These are phyloP conservation scores for Argentina anserina DNA, from an alignment of 306 rosid species.

Conservation along the genomic window DNA sequence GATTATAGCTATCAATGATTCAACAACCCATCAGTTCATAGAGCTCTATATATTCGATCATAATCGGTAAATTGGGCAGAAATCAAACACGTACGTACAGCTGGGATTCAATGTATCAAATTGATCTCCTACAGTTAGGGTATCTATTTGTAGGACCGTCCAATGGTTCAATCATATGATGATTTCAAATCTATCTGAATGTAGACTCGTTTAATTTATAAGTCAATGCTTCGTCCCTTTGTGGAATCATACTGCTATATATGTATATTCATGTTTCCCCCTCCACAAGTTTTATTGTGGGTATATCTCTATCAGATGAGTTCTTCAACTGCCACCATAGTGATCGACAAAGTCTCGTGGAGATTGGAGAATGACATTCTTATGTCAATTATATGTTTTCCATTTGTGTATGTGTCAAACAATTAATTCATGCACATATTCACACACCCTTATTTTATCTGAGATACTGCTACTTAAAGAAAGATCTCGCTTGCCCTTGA, in stretches of 20 bases:
- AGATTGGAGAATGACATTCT: slow-evolving; percentile 2
- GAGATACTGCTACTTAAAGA: too few relatives aligned
- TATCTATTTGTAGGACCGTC: background rate
- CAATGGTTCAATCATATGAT: background rate
- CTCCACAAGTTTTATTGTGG: slow-evolving; percentile 4
- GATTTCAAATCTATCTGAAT: background rate
- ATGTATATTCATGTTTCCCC: background rate
- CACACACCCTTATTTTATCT: too few relatives aligned
- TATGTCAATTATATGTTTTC: background rate
- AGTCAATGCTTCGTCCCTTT: background rate
- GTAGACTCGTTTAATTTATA: background rate
- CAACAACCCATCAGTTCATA: background rate
- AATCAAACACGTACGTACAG: background rate
- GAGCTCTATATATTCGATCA: background rate
- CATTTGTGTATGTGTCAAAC: too few relatives aligned
- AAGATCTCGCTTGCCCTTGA: background rate
- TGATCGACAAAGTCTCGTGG: background rate
- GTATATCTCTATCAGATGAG: background rate
- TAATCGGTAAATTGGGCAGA: background rate
- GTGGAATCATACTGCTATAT: background rate
- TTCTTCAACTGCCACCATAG: background rate
- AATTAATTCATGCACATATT: background rate
- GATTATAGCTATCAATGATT: background rate
- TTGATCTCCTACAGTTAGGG: background rate
- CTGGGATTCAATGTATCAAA: background rate